Conservation (phyloP, 768 basidiomycete species). For the Tephrocybe sp. region DNA sequence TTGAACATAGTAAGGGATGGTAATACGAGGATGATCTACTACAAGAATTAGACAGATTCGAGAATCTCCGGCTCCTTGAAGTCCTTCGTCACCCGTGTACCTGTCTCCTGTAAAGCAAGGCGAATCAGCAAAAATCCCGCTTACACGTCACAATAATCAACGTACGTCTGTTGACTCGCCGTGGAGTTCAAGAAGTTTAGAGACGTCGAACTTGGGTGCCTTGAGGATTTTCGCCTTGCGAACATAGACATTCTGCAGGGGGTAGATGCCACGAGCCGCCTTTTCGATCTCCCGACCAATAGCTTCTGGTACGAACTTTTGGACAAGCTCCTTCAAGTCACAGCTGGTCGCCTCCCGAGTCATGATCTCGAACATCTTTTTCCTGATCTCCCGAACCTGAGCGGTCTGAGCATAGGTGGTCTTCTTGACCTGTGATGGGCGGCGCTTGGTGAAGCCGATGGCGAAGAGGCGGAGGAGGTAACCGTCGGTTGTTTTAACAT, state of each 20-base stretch:
- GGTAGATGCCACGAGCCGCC: slow-evolving; percentile 93
- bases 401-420: slow-evolving; percentile 96
- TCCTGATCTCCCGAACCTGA: slow-evolving; percentile 96
- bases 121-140: slow-evolving; percentile 9
- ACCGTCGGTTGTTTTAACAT: slow-evolving; percentile 98
- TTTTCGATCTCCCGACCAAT: slow-evolving; percentile 99
- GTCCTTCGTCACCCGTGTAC: slow-evolving; percentile 90
- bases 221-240: slow-evolving; percentile 99
- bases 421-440: slow-evolving; percentile 95
- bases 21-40: slow-evolving; percentile 26
- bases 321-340: slow-evolving; percentile 96
- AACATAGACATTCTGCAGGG: slow-evolving; percentile 97
- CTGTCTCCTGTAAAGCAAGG: slow-evolving; percentile 69
- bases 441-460: slow-evolving; percentile 98
- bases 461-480: slow-evolving; percentile 99
- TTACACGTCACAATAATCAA: slow-evolving; percentile 16
- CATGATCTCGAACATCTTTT: slow-evolving; percentile 99
- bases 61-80: slow-evolving; percentile 98
- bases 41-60: slow-evolving; percentile 74
- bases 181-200: slow-evolving; percentile 95
- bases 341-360: slow-evolving; percentile 92
- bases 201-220: slow-evolving; percentile 93
- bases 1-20: slow-evolving; percentile 32
- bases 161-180: slow-evolving; percentile 92
- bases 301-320: slow-evolving; percentile 98